These are phyloP conservation scores for Lizonia empirigonia DNA, from an alignment of 2,329 filamentous ascomycete genomes.

Conservation along the genomic window DNA sequence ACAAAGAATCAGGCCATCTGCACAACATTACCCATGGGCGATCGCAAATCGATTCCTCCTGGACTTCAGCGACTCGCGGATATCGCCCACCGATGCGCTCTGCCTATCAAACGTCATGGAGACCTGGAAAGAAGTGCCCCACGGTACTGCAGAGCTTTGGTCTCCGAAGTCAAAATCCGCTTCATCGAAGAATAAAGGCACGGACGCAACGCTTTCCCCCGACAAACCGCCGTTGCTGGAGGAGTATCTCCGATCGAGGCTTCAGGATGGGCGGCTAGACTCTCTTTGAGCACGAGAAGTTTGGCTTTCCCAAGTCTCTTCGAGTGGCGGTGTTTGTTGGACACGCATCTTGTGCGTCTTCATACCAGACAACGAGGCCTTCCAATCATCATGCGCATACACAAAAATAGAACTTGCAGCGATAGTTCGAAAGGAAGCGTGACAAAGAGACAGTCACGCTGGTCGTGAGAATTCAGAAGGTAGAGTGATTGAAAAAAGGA, in stretches of 20 bases:
- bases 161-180: neutral
- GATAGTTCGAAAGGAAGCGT: too few relatives aligned
- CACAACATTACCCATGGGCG: too few relatives aligned
- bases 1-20: too few relatives aligned
- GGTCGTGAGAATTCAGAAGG: neutral
- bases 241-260: neutral
- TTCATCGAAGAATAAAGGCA: neutral
- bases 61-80: neutral
- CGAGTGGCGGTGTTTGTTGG: neutral
- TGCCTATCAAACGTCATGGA: neutral
- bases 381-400: too few relatives aligned
- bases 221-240: neutral
- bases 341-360: neutral
- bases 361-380: too few relatives aligned
- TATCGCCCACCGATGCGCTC: neutral
- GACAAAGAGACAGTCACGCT: too few relatives aligned
- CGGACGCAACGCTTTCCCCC: neutral
- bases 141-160: neutral
- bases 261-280: neutral
- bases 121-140: neutral
- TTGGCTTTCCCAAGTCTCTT: neutral
- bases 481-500: neutral
- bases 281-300: neutral
- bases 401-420: too few relatives aligned
- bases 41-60: too few relatives aligned